These are phyloP conservation scores for Tarenaya hassleriana DNA, from an alignment of 345 rosid species.

Conservation along the genomic window DNA sequence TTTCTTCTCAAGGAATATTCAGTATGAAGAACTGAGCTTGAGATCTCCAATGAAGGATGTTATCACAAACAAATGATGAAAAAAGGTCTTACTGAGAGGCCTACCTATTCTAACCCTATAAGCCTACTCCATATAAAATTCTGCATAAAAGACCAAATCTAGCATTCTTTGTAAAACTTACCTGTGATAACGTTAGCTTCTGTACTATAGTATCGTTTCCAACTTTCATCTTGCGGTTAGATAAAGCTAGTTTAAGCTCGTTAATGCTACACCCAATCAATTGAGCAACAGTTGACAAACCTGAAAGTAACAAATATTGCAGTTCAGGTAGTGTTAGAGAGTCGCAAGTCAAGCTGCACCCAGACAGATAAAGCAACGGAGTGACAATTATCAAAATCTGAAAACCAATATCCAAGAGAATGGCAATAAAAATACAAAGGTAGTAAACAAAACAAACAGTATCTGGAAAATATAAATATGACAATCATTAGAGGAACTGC, in stretches of 20 bases:
- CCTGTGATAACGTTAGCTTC: constrained; percentile 84
- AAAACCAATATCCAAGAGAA: constrained; percentile 6
- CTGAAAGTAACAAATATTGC: constrained; percentile 32
- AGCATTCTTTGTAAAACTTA: constrained; percentile 17
- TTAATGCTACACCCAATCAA: constrained; percentile 68
- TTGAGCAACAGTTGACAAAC: constrained; percentile 63
- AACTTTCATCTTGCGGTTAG: constrained; percentile 92
- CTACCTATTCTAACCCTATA: constrained; percentile 10
- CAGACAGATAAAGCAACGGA: constrained; percentile 2
- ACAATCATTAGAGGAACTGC: no score
- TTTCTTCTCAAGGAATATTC: no score
- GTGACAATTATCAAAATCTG: constrained; percentile 6
- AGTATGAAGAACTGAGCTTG: no score
- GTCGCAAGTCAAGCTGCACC: constrained; percentile 6
- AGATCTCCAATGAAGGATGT: not conserved
- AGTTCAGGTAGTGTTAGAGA: constrained; percentile 7
- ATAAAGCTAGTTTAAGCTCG: constrained; percentile 67
- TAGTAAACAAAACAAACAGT: constrained; percentile 3
- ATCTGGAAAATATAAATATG: not conserved
- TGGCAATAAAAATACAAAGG: constrained; percentile 12
- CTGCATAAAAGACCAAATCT: constrained; percentile 7
- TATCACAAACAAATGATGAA: not conserved
- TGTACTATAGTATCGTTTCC: constrained; percentile 87
- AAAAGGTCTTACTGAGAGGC: not conserved
- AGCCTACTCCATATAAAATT: constrained; percentile 7